phyloP scores from a whole-genome alignment of 2,329 filamentous ascomycete genomes.

The Epichloe baconii region DNA sequence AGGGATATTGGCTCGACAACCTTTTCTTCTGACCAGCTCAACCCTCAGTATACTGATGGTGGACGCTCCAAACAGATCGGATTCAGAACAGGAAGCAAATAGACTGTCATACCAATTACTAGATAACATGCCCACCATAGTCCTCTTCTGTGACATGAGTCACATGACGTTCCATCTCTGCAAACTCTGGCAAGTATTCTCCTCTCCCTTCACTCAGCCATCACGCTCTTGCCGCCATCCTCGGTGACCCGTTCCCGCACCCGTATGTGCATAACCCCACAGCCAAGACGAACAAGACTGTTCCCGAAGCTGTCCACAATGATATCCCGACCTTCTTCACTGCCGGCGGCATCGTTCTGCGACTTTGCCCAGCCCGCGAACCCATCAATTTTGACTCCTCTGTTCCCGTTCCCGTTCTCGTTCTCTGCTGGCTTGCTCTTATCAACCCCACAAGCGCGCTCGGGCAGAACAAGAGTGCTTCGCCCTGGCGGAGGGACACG shows the following conservation, averaged over 20 bases:
- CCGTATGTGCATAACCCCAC: constrained; percentile 26
- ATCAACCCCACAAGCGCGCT: constrained; percentile 23
- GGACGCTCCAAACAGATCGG: too few species aligned
- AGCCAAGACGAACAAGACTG: constrained; percentile 15
- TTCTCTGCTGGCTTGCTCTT: not conserved
- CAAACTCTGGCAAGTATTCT: too few species aligned
- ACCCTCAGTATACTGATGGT: too few species aligned
- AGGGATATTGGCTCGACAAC: too few species aligned
- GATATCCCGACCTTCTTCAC: not conserved
- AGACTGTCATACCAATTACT: too few species aligned
- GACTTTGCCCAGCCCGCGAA: not conserved
- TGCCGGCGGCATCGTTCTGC: not conserved
- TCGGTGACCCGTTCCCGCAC: constrained; percentile 28
- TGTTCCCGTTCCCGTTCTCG: not conserved
- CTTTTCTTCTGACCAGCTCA: too few species aligned
- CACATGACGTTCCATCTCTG: too few species aligned
- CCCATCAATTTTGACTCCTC: not conserved
- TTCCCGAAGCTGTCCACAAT: not conserved
- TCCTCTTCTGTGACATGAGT: not conserved
- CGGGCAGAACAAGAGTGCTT: constrained; percentile 34
- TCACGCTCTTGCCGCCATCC: constrained; percentile 32
- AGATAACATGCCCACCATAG: not conserved
- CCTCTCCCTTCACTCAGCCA: constrained; percentile 20
- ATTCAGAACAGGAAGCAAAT: too few species aligned
- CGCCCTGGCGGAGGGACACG: constrained; percentile 28